phyloP scores from a whole-genome alignment of 345 rosid genomes.

The Populus simonii region DNA sequence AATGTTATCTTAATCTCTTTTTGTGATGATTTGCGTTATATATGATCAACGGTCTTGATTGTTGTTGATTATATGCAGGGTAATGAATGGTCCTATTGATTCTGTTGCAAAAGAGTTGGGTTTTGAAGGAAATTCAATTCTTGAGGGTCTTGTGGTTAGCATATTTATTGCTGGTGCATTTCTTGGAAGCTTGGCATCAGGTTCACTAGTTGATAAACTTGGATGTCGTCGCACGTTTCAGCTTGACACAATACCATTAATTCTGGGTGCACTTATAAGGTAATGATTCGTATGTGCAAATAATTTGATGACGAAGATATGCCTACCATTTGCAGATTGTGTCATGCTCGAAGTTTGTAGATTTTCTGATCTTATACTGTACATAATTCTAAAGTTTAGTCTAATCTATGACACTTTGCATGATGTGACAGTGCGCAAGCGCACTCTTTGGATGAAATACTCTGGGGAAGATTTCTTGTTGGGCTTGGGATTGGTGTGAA shows the following conservation, averaged over 20 bases:
- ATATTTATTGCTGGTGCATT: slow-evolving; percentile 79
- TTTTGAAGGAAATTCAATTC: slow-evolving; percentile 61
- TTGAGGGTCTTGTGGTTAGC: slow-evolving; percentile 82
- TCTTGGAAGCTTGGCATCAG: slow-evolving; percentile 61
- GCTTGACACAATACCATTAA: slow-evolving; percentile 48
- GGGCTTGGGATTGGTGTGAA: slow-evolving; percentile 84
- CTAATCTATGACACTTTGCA: slow-evolving; percentile 3
- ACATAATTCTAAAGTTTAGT: neutral
- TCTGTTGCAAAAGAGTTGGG: slow-evolving; percentile 73
- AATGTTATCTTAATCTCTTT: no score
- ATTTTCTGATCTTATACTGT: neutral
- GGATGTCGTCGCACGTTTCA: slow-evolving; percentile 74
- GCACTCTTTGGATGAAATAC: slow-evolving; percentile 63
- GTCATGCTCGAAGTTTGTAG: neutral
- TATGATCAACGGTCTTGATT: no score
- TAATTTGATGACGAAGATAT: neutral
- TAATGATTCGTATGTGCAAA: slow-evolving; percentile 9
- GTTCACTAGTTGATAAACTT: slow-evolving; percentile 56
- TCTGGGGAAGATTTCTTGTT: slow-evolving; percentile 73
- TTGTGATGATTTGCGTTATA: no score
- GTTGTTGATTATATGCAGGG: slow-evolving; percentile 36
- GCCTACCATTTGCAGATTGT: no score
- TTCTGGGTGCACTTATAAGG: slow-evolving; percentile 73
- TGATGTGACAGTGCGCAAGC: slow-evolving; percentile 70
- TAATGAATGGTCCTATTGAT: slow-evolving; percentile 79